These are phyloP conservation scores for Arctium minus DNA, from an alignment of 129 eudicot genomes.

Conservation along the genomic window DNA sequence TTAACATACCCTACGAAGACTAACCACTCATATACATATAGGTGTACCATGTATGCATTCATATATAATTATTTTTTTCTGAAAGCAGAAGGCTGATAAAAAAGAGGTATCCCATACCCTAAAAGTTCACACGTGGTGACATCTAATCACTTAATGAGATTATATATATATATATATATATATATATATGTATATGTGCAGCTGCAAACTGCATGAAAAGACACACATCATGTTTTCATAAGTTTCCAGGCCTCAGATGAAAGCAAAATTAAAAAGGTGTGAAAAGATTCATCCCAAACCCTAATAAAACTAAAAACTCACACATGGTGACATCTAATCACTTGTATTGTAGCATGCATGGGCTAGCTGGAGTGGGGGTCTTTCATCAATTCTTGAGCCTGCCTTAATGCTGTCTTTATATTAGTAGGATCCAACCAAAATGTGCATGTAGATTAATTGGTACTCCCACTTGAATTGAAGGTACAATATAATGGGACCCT, in stretches of 20 bases:
- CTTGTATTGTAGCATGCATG: slow-evolving; percentile 14
- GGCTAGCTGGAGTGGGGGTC: background rate
- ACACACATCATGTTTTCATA: background rate
- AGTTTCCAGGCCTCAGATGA: background rate
- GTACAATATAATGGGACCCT: slow-evolving; percentile 20
- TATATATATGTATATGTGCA: background rate
- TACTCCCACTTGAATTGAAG: slow-evolving; percentile 26
- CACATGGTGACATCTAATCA: slow-evolving; percentile 23
- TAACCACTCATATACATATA: background rate
- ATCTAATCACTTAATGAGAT: background rate
- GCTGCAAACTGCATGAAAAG: background rate
- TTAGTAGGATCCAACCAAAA: slow-evolving; percentile 32
- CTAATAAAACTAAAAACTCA: background rate
- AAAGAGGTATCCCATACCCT: background rate
- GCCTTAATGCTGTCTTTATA: slow-evolving; percentile 14
- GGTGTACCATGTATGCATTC: background rate
- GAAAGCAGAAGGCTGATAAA: background rate
- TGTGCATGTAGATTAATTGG: slow-evolving; percentile 15
- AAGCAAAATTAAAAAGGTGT: background rate
- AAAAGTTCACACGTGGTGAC: background rate
- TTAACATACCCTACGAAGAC: too few relatives aligned
- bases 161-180: background rate
- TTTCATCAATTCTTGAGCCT: background rate
- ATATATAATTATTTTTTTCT: background rate
- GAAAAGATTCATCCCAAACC: background rate